Evolutionary conservation across 106 monocot species (phyloP).

Genomic region (Dioscorea dumetorum): DNA sequence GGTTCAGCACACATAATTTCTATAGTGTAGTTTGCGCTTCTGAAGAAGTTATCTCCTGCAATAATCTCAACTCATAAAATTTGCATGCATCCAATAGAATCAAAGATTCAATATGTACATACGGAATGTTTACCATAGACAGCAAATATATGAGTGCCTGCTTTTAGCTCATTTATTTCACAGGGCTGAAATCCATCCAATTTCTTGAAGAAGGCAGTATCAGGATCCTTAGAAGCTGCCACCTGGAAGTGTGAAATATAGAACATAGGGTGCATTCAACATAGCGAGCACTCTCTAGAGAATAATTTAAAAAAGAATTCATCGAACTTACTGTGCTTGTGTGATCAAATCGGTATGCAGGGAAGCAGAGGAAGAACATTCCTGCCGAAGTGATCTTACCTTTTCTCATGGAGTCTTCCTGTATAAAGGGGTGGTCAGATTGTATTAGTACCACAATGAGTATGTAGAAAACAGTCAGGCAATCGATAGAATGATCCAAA

Average conservation of each 20-base stretch:
- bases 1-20: slow-evolving; percentile 74
- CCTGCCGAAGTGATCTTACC: slow-evolving; percentile 91
- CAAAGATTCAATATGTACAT: not conserved
- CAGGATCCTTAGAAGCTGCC: slow-evolving; percentile 68
- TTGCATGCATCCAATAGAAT: not conserved
- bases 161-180: slow-evolving; percentile 91
- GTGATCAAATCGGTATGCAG: slow-evolving; percentile 86
- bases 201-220: slow-evolving; percentile 85
- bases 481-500: no score
- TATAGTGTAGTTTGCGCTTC: slow-evolving; percentile 75
- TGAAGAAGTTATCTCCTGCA: slow-evolving; percentile 94
- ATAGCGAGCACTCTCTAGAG: not conserved
- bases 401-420: slow-evolving; percentile 85
- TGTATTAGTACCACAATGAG: no score
- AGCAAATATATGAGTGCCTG: slow-evolving; percentile 94
- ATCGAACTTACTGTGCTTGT: slow-evolving; percentile 51
- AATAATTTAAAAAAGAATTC: no score
- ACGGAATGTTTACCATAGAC: slow-evolving; percentile 54
- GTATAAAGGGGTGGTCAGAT: not conserved
- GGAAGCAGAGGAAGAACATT: slow-evolving; percentile 93
- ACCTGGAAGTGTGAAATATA: slow-evolving; percentile 24
- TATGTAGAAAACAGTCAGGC: no score
- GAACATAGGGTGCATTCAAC: not conserved
- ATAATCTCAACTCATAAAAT: not conserved
- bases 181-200: slow-evolving; percentile 97